These are phyloP conservation scores for Purshia tridentata DNA, from an alignment of 306 rosid genomes.

Conservation along the genomic window DNA sequence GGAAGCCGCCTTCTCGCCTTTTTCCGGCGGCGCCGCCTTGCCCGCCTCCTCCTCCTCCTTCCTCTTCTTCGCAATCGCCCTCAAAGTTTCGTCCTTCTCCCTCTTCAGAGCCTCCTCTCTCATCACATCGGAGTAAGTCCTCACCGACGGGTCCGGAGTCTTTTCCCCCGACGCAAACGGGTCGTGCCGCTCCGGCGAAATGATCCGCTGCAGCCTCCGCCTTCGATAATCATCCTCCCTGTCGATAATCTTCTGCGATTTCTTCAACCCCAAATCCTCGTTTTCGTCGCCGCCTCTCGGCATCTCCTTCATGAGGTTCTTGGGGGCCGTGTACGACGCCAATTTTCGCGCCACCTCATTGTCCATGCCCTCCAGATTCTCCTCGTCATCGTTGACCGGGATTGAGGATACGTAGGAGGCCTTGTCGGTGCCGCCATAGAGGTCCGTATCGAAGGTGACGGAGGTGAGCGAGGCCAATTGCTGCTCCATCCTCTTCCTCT, in stretches of 20 bases:
- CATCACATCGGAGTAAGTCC: constrained; percentile 71
- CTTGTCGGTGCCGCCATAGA: constrained; percentile 53
- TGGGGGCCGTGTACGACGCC: constrained; percentile 67
- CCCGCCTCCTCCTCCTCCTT: constrained; percentile 62
- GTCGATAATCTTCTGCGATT: constrained; percentile 57
- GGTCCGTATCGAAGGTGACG: constrained; percentile 55
- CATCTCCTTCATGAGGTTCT: constrained; percentile 55
- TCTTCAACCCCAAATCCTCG: constrained; percentile 46
- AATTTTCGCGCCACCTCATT: constrained; percentile 53
- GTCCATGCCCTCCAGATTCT: constrained; percentile 45
- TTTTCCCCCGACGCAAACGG: constrained; percentile 69
- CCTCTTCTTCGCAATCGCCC: constrained; percentile 56
- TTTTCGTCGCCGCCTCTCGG: constrained; percentile 46
- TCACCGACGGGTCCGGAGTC: constrained; percentile 59
- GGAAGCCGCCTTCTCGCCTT: constrained; percentile 4
- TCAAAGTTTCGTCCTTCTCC: constrained; percentile 61
- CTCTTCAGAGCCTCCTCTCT: constrained; percentile 64
- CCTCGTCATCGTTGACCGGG: constrained; percentile 67
- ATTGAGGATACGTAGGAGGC: constrained; percentile 54
- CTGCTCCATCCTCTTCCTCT: constrained; percentile 62
- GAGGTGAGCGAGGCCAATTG: constrained; percentile 58
- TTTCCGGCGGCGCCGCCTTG: constrained; percentile 29
- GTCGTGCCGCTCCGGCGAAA: constrained; percentile 69
- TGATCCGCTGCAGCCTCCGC: constrained; percentile 52
- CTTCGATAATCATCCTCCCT: constrained; percentile 62